Conservation (phyloP, 352 stramenopile species). For the Globisporangium parvum region DNA sequence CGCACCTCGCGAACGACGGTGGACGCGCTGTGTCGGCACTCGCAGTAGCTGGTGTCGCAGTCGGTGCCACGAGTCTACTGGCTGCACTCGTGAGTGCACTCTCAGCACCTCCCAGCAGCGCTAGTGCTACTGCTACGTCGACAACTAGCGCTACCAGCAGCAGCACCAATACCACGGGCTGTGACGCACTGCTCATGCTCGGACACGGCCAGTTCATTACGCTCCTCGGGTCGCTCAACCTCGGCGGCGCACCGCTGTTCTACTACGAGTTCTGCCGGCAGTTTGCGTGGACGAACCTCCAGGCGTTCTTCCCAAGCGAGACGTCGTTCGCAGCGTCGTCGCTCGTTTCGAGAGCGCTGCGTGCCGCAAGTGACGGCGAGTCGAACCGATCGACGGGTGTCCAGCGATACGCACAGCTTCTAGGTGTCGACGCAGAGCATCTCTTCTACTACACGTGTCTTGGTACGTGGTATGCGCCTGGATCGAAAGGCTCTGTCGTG, state of each 20-base stretch:
- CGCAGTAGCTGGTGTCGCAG: slow-evolving; percentile 23
- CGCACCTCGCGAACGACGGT: slow-evolving; percentile 36
- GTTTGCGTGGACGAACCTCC: slow-evolving; percentile 52
- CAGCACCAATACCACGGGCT: slow-evolving; percentile 14
- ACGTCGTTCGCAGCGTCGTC: neutral
- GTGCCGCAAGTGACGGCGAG: neutral
- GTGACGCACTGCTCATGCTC: slow-evolving; percentile 34
- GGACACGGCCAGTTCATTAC: slow-evolving; percentile 48
- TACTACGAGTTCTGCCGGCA: slow-evolving; percentile 40
- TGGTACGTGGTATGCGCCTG: slow-evolving; percentile 2
- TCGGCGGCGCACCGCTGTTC: slow-evolving; percentile 34
- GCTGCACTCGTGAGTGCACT: slow-evolving; percentile 12
- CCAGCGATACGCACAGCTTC: slow-evolving; percentile 28
- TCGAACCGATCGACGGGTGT: slow-evolving; percentile 17
- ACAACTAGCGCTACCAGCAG: slow-evolving; percentile 11
- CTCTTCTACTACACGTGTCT: slow-evolving; percentile 50
- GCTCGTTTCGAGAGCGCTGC: neutral
- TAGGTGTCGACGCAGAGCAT: slow-evolving; percentile 30
- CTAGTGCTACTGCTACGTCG: neutral
- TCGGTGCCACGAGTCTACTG: slow-evolving; percentile 21
- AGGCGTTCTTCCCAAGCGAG: slow-evolving; percentile 24
- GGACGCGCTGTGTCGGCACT: slow-evolving; percentile 22
- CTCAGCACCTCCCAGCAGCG: slow-evolving; percentile 8
- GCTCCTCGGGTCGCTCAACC: slow-evolving; percentile 31
- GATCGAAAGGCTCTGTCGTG: neutral